phyloP scores from a whole-genome alignment of 306 rosid genomes.

The Cercis canadensis region DNA sequence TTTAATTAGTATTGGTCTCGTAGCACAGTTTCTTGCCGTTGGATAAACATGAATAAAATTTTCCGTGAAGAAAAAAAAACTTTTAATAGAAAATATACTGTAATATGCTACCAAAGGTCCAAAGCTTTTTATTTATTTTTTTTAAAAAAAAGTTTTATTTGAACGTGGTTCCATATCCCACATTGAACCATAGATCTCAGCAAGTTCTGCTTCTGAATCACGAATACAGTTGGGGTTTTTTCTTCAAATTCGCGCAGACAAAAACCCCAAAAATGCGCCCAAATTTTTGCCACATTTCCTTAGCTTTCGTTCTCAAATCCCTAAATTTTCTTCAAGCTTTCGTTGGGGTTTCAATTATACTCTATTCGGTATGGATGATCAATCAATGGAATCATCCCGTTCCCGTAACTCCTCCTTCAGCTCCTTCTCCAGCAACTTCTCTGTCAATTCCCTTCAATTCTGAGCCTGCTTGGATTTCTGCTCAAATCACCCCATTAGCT shows the following conservation, averaged over 20 bases:
- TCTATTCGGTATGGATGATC: constrained; percentile 87
- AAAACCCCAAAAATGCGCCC: constrained; percentile 53
- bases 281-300: constrained; percentile 75
- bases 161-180: no score
- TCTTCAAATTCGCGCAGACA: neutral
- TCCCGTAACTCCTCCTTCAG: constrained; percentile 56
- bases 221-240: neutral
- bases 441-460: constrained; percentile 33
- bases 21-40: no score
- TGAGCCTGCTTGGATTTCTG: constrained; percentile 25
- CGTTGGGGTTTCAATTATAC: constrained; percentile 70
- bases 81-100: no score
- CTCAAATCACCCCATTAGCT: constrained; percentile 38
- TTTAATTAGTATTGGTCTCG: no score
- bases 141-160: no score
- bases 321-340: constrained; percentile 88
- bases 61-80: no score
- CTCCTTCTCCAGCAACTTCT: constrained; percentile 54
- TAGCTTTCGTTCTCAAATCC: constrained; percentile 76
- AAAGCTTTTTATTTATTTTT: no score
- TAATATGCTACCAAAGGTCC: no score
- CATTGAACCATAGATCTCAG: no score
- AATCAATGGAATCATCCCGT: constrained; percentile 70
- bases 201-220: no score
- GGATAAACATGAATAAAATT: no score